phyloP scores from a whole-genome alignment of 176 grass and related monocot species.

The Aegilops umbellulata region DNA sequence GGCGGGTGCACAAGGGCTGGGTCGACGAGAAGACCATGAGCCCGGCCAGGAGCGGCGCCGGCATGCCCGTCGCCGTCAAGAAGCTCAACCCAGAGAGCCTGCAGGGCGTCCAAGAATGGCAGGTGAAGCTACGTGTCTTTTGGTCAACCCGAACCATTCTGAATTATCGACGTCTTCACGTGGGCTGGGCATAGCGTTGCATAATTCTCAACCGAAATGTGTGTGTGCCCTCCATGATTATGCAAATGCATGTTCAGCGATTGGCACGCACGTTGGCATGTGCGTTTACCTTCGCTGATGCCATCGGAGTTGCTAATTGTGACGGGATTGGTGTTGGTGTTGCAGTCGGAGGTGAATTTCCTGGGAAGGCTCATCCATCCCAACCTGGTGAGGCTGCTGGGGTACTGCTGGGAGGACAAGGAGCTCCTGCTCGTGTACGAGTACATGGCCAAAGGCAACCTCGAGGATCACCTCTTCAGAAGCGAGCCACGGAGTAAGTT shows the following conservation, averaged over 20 bases:
- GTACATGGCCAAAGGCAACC: slow-evolving; percentile 69
- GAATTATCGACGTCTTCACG: slow-evolving; percentile 17
- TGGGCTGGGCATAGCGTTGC: background rate
- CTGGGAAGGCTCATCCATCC: slow-evolving; percentile 68
- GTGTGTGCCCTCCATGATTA: background rate
- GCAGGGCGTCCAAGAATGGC: slow-evolving; percentile 76
- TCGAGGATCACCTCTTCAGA: slow-evolving; percentile 78
- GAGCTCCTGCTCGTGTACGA: slow-evolving; percentile 83
- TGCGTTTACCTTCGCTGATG: background rate
- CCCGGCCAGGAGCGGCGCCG: slow-evolving; percentile 47
- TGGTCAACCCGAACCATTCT: background rate
- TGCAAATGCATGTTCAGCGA: background rate
- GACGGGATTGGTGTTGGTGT: background rate
- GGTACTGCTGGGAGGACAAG: slow-evolving; percentile 65
- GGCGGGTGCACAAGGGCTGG: slow-evolving; percentile 70
- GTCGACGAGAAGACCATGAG: slow-evolving; percentile 55
- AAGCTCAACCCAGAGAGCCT: slow-evolving; percentile 70
- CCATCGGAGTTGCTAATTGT: background rate
- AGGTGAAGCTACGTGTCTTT: slow-evolving; percentile 26
- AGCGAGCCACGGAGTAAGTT: slow-evolving; percentile 48
- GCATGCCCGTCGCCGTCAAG: slow-evolving; percentile 67
- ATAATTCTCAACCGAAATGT: background rate
- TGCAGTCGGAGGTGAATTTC: slow-evolving; percentile 71
- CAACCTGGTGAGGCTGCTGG: slow-evolving; percentile 66
- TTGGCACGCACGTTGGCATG: slow-evolving; percentile 34